These are phyloP conservation scores for Candida pseudofarinosa DNA, from an alignment of 805 yeast genomes.

Conservation along the genomic window DNA sequence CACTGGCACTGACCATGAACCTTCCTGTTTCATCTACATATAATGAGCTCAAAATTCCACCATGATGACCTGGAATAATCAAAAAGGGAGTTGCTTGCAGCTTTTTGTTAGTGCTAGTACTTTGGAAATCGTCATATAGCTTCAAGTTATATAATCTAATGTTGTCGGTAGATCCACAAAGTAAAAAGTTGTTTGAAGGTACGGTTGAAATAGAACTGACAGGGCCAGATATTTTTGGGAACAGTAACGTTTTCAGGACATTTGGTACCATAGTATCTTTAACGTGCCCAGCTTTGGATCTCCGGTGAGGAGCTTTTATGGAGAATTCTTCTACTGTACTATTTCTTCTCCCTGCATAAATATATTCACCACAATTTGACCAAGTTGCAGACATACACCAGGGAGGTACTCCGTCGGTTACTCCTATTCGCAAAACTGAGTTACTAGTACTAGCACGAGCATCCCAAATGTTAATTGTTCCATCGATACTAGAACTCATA, in stretches of 20 bases:
- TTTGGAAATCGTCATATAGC: slow-evolving; percentile 32
- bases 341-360: slow-evolving; percentile 87
- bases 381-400: slow-evolving; percentile 92
- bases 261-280: slow-evolving; percentile 33
- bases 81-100: slow-evolving; percentile 66
- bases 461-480: slow-evolving; percentile 82
- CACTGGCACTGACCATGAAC: slow-evolving; percentile 87
- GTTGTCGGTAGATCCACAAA: slow-evolving; percentile 90
- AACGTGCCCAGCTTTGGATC: slow-evolving; percentile 15
- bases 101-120: slow-evolving; percentile 23
- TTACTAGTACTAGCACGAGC: slow-evolving; percentile 35
- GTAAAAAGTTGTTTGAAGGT: slow-evolving; percentile 73
- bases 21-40: slow-evolving; percentile 83
- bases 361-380: slow-evolving; percentile 75
- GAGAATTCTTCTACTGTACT: slow-evolving; percentile 77
- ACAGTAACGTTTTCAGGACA: slow-evolving; percentile 56
- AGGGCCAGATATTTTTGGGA: slow-evolving; percentile 88
- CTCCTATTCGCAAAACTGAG: slow-evolving; percentile 46
- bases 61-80: slow-evolving; percentile 95
- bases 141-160: slow-evolving; percentile 78
- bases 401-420: slow-evolving; percentile 74
- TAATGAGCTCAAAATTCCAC: slow-evolving; percentile 77
- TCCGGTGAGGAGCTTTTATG: slow-evolving; percentile 51
- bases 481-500: slow-evolving; percentile 79
- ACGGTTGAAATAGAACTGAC: slow-evolving; percentile 75